These are phyloP conservation scores for Prunus davidiana DNA, from an alignment of 306 rosid species.

Conservation along the genomic window DNA sequence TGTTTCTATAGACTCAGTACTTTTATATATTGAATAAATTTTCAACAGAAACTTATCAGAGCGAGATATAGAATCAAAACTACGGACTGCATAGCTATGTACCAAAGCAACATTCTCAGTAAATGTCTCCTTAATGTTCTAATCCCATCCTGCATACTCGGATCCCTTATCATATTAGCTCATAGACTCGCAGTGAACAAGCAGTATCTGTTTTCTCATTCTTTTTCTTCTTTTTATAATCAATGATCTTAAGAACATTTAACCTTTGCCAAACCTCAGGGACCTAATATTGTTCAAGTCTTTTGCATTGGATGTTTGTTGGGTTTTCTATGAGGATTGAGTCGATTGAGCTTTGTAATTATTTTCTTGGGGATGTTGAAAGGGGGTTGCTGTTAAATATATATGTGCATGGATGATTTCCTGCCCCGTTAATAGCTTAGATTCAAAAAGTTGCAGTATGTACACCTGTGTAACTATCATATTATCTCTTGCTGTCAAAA, in stretches of 20 bases:
- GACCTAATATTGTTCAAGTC: not conserved
- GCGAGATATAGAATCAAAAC: not conserved
- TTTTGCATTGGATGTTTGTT: too few relatives aligned
- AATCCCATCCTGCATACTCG: not conserved
- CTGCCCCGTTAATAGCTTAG: not conserved
- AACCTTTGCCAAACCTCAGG: not conserved
- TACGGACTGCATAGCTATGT: not conserved
- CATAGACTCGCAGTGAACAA: not conserved
- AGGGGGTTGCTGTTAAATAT: not conserved
- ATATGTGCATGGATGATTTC: not conserved
- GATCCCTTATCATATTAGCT: not conserved
- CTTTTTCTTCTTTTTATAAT: not conserved
- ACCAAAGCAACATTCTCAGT: not conserved
- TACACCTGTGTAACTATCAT: not conserved
- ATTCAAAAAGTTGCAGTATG: not conserved
- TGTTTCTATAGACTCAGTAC: not conserved
- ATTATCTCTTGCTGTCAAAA: not conserved
- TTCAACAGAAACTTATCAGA: not conserved
- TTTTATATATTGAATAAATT: not conserved
- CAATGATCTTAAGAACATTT: not conserved
- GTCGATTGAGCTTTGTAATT: not conserved
- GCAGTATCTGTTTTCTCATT: not conserved
- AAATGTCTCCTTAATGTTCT: not conserved
- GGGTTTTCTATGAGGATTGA: too few relatives aligned
- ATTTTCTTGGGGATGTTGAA: constrained; percentile 5